Conservation (phyloP, 2,329 filamentous ascomycete species). For the Rhexocercosporidium sp. region DNA sequence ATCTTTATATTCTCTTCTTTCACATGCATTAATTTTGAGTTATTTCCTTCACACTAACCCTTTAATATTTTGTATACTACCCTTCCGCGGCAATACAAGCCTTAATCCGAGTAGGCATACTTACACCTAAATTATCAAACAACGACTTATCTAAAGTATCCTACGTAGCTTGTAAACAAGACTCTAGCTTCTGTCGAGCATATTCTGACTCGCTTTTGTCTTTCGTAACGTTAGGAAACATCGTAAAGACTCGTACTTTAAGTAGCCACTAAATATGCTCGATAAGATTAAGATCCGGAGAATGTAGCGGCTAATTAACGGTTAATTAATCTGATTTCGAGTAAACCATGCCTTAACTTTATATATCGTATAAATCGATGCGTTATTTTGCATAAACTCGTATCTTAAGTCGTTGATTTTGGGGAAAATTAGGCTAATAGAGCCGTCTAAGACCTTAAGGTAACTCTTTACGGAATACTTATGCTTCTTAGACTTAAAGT, state of each 20-base stretch:
- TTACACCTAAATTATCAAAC: slow-evolving; percentile 16
- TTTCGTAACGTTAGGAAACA: slow-evolving; percentile 13
- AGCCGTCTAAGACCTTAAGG: too few species aligned
- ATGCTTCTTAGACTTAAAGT: too few species aligned
- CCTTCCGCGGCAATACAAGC: slow-evolving; percentile 14
- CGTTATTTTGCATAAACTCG: too few species aligned
- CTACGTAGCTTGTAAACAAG: slow-evolving; percentile 17
- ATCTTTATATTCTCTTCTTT: neutral
- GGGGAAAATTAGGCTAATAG: too few species aligned
- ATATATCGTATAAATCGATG: too few species aligned
- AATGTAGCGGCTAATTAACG: too few species aligned
- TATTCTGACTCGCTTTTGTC: slow-evolving; percentile 21
- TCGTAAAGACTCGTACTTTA: slow-evolving; percentile 3
- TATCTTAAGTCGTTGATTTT: too few species aligned
- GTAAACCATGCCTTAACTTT: too few species aligned
- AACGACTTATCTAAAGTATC: slow-evolving; percentile 16
- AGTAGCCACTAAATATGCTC: slow-evolving; percentile 18
- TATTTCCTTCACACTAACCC: neutral
- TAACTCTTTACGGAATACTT: too few species aligned
- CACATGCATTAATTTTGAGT: neutral
- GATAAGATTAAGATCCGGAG: too few species aligned
- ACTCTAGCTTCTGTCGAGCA: slow-evolving; percentile 13
- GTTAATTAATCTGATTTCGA: too few species aligned
- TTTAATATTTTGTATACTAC: slow-evolving; percentile 18
- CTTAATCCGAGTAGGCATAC: slow-evolving; percentile 15